Evolutionary conservation across 2,329 filamentous ascomycete genomes (phyloP).

Genomic region (Verruconis gallopava): DNA sequence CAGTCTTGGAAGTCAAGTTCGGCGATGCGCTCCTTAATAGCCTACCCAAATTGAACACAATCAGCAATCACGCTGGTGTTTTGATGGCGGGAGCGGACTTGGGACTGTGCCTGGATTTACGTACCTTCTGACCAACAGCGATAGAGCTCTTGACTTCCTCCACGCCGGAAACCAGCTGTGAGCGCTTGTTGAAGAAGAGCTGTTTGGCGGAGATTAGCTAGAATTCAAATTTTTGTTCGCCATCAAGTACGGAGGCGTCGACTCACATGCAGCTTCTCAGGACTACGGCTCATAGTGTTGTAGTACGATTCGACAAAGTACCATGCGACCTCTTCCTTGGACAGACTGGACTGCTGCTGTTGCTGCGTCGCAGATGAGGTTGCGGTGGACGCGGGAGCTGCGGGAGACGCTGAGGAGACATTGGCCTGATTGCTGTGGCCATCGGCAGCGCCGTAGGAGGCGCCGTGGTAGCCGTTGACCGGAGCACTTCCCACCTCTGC

Average conservation of each 20-base stretch:
- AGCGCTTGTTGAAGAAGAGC: constrained; percentile 93
- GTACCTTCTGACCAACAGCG: constrained; percentile 74
- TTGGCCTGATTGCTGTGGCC: constrained; percentile 22
- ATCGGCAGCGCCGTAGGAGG: constrained; percentile 27
- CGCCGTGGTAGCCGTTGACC: constrained; percentile 34
- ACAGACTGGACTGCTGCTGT: constrained; percentile 33
- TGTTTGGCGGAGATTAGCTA: constrained; percentile 22
- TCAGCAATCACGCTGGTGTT: background rate
- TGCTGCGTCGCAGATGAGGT: no score
- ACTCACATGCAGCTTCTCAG: constrained; percentile 72
- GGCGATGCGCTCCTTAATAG: constrained; percentile 90
- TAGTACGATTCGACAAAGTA: constrained; percentile 99
- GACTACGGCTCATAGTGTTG: constrained; percentile 86
- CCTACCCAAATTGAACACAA: constrained; percentile 38
- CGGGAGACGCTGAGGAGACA: constrained; percentile 18
- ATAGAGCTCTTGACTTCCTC: constrained; percentile 84
- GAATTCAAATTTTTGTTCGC: no score
- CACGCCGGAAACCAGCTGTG: constrained; percentile 83
- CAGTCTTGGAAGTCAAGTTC: constrained; percentile 88
- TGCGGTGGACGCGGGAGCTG: constrained; percentile 13
- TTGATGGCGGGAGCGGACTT: no score
- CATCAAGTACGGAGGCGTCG: constrained; percentile 7
- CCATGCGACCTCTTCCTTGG: constrained; percentile 95
- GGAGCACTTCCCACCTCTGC: constrained; percentile 26
- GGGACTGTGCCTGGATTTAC: constrained; percentile 19